Conservation (phyloP, 2,329 filamentous ascomycete species). For the Xylaria sp. region DNA sequence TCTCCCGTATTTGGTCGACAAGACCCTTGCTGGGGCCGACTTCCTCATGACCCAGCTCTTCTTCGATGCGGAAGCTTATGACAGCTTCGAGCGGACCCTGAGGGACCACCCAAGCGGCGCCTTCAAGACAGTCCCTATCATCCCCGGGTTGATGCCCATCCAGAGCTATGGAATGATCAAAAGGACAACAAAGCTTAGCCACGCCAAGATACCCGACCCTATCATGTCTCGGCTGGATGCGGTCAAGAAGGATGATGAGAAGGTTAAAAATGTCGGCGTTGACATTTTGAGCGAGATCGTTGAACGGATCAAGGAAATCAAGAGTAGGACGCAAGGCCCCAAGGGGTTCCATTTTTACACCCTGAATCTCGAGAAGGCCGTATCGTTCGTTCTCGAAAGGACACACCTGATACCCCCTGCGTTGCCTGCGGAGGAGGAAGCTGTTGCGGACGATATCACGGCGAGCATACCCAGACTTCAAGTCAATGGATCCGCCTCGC, state of each 20-base stretch:
- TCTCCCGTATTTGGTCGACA: slow-evolving; percentile 86
- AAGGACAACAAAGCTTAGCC: slow-evolving; percentile 90
- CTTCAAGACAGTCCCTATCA: slow-evolving; percentile 86
- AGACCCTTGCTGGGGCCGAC: slow-evolving; percentile 87
- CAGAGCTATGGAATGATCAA: slow-evolving; percentile 97
- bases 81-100: slow-evolving; percentile 75
- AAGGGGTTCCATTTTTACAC: slow-evolving; percentile 97
- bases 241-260: slow-evolving; percentile 78
- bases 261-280: slow-evolving; percentile 78
- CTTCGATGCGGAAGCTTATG: slow-evolving; percentile 85
- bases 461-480: slow-evolving; percentile 49
- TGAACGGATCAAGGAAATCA: slow-evolving; percentile 71
- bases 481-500: slow-evolving; percentile 52
- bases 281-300: slow-evolving; percentile 85
- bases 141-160: slow-evolving; percentile 95
- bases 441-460: slow-evolving; percentile 52
- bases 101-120: slow-evolving; percentile 79
- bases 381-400: slow-evolving; percentile 88
- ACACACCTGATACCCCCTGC: slow-evolving; percentile 75
- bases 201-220: slow-evolving; percentile 75
- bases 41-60: slow-evolving; percentile 99
- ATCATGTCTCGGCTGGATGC: slow-evolving; percentile 72
- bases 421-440: slow-evolving; percentile 53
- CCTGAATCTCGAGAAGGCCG: slow-evolving; percentile 92
- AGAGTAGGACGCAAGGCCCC: slow-evolving; percentile 58